Evolutionary conservation across 176 grass and related monocot species (phyloP).

Genomic region (Cocos nucifera): DNA sequence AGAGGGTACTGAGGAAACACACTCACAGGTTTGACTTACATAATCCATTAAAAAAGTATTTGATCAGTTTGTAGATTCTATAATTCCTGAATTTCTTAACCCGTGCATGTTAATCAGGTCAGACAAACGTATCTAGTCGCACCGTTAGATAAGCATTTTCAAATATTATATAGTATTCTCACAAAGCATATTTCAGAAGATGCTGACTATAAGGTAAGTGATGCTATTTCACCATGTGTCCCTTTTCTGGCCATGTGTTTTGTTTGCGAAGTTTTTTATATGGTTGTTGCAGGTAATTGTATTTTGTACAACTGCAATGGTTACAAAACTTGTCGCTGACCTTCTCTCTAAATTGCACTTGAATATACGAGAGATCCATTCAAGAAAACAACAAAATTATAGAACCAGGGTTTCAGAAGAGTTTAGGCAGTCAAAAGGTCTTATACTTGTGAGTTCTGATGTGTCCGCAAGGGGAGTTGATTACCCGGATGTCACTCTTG

Average conservation of each 20-base stretch:
- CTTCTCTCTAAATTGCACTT: conserved; percentile 56
- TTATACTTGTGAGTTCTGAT: conserved; percentile 94
- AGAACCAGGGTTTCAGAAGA: conserved; percentile 94
- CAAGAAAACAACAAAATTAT: conserved; percentile 60
- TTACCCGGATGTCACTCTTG: conserved; percentile 91
- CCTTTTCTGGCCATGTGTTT: background rate
- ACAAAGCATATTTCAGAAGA: conserved; percentile 64
- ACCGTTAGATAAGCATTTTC: conserved; percentile 57
- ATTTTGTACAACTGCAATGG: conserved; percentile 97
- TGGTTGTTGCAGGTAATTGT: conserved; percentile 65
- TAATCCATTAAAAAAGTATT: no score
- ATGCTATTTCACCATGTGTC: conserved; percentile 1
- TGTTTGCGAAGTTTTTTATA: conserved; percentile 12
- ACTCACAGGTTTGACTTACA: conserved; percentile 47
- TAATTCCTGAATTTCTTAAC: no score
- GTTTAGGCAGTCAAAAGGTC: conserved; percentile 71
- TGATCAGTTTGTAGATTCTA: no score
- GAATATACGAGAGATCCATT: conserved; percentile 93
- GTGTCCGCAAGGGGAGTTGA: conserved; percentile 94
- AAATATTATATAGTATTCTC: conserved; percentile 52
- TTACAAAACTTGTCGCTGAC: conserved; percentile 70
- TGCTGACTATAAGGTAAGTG: conserved; percentile 73
- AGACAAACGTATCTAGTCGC: conserved; percentile 64
- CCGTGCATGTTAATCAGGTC: conserved; percentile 36
- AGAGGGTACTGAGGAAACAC: conserved; percentile 86